Evolutionary conservation across 1,139 yeast genomes (phyloP), one percentile per base, ranked within the genome.

Genomic region (Sugiyamaella neomexicana): DNA sequence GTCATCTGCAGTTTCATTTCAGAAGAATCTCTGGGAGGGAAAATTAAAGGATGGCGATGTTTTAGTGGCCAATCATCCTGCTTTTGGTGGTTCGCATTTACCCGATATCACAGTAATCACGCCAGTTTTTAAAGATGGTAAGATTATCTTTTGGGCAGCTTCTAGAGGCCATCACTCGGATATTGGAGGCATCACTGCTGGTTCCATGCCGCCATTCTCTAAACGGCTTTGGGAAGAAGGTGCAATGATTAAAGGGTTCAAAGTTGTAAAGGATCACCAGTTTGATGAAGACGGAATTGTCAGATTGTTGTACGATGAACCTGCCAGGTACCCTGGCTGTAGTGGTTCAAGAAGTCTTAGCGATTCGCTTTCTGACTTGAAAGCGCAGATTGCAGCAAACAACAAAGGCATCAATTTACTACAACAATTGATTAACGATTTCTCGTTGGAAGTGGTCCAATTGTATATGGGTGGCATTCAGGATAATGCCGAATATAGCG

Each of bases 81-180:
- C 79, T 20, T 83, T 83, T 56, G 95, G 95, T 25, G 95, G 95
- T 1, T 83, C 91, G 0, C 95, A 87, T 72, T 75, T 87, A 56
- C 95, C 95, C 0, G 96, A 88, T 72, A 73, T 73, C 51, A 88
- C 95, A 1, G 93, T 86, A 64, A 83, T 86, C 49, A 86, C 95
- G 0, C 89, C 89, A 3, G 85, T 87, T 12, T 84, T 90, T 8
- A 86, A 86, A 1, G 84, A 81, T 1, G 77, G 78, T 57, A 72
- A 78, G 45, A 54, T 54, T 8, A 54, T 80, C 42, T 83, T 83
- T 60, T 81, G 80, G 71, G 83, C 80, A 31, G 88, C 88, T 1
- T 76, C 86, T 2, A 72, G 88, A 45, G 88, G 86, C 8, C 88
- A 83, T 64, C 87, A 83, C 63, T 80, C 86, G 4, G 88, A 83